These are phyloP conservation scores for Cytospora paraplurivora DNA, from an alignment of 2,329 filamentous ascomycete genomes.

Conservation along the genomic window DNA sequence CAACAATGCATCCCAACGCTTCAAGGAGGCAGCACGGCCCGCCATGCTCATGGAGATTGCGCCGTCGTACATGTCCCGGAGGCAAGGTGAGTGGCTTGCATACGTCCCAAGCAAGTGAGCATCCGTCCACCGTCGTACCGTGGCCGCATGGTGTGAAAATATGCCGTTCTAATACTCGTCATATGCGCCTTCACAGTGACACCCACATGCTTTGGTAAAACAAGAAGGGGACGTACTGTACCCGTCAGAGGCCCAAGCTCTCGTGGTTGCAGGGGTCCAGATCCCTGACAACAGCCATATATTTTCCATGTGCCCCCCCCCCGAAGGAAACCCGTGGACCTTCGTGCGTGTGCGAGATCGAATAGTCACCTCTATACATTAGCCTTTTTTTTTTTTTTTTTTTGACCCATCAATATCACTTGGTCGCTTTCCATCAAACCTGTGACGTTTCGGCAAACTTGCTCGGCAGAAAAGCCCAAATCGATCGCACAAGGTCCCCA, in stretches of 20 bases:
- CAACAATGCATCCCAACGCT: conserved; percentile 1
- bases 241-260: conserved; percentile 23
- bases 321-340: not conserved
- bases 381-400: not conserved
- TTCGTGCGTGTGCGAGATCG: not conserved
- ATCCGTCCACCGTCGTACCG: conserved; percentile 21
- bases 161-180: conserved; percentile 15
- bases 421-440: not conserved
- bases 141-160: conserved; percentile 24
- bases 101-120: conserved; percentile 10
- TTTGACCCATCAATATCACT: not conserved
- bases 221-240: conserved; percentile 15
- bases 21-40: conserved; percentile 11
- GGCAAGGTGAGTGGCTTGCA: conserved; percentile 11
- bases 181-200: conserved; percentile 18
- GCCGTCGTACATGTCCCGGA: conserved; percentile 10
- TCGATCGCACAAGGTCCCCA: not conserved
- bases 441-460: conserved; percentile 1
- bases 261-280: conserved; percentile 20
- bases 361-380: not conserved
- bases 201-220: conserved; percentile 19
- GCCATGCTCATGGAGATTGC: conserved; percentile 4
- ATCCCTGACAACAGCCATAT: conserved; percentile 23
- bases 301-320: conserved; percentile 15
- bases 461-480: not conserved